Evolutionary conservation across 2,329 filamentous ascomycete species (phyloP).

Genomic region (Emergomyces africanus): DNA sequence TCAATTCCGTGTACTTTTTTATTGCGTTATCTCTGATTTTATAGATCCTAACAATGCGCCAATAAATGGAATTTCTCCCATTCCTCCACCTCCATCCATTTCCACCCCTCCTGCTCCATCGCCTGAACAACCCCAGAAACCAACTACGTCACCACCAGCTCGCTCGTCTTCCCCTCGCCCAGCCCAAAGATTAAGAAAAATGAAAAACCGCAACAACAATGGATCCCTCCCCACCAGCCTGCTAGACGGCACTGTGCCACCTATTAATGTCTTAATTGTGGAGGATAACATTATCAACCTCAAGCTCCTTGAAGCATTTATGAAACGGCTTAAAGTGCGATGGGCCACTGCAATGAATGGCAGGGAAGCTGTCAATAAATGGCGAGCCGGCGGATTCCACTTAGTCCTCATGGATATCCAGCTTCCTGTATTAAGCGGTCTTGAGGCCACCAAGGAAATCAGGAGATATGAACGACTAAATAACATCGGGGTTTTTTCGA

Average conservation of each 20-base stretch:
- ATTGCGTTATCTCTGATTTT: not conserved
- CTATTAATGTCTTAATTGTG: constrained; percentile 94
- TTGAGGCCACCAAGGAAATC: constrained; percentile 93
- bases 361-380: constrained; percentile 82
- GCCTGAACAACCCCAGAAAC: constrained; percentile 32
- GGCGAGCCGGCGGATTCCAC: constrained; percentile 86
- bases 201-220: constrained; percentile 36
- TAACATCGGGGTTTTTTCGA: constrained; percentile 79
- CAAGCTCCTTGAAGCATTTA: constrained; percentile 83
- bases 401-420: constrained; percentile 98
- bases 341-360: constrained; percentile 98
- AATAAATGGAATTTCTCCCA: constrained; percentile 21
- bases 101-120: constrained; percentile 40
- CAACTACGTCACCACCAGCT: constrained; percentile 33
- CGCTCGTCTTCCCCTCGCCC: constrained; percentile 39
- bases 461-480: constrained; percentile 79
- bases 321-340: constrained; percentile 87
- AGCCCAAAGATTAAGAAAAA: constrained; percentile 34
- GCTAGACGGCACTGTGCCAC: constrained; percentile 73
- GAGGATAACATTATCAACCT: constrained; percentile 98
- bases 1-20: not conserved
- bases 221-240: constrained; percentile 45
- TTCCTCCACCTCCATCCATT: constrained; percentile 36
- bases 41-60: constrained; percentile 28
- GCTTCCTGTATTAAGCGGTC: constrained; percentile 86